Base-by-base conservation (phyloP, 1,284 basidiomycete genomes). In the Puccinia polysora region DNA sequence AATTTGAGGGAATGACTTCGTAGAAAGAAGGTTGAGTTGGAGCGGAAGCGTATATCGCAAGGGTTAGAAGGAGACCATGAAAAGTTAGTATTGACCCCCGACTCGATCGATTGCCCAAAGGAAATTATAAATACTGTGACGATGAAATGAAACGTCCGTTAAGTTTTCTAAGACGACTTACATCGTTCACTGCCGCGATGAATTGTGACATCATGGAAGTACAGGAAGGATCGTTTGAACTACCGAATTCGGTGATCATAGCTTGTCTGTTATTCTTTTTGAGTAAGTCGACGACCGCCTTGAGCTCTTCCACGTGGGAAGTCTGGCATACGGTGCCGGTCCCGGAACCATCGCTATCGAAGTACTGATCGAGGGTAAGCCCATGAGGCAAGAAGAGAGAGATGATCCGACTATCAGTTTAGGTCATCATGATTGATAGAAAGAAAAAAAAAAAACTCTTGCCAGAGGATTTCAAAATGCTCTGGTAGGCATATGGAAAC, bases 241-340 rank as follows among this genome's bases (percentile, higher is more conserved):
- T 50, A 2, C 64, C 64, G 4, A 55, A 52, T 55, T 65, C 64
- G 4, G 64, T 53, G 8, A 65, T 65, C 20, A 65, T 10, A 38
- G 50, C 50, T 30, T 65, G 64, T 25, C 64, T 49, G 15, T 43
- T 30, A 38, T 53, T 50, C 14, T 43, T 53, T 4, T 34, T 38
- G 15, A 65, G 36, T 18, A 65, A 52, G 15, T 6, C 30, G 36
- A 43, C 64, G n/a, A 65, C 64, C 25, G 23, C 32, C 7, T 65
- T 20, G 12, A 65, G 23, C 23, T 65, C 64, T 15, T 52, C 40
- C 6, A 28, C 45, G 14, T 43, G 64, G 32, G 47, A 10, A 38
- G 28, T n/a, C 15, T 47, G 23, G 64, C 64, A 65, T 25, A 25
- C 49, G 7, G 47, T 1, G n/a, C 7, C 28, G 5, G 34, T 38